Percentiles rank a stretch among this genome's conserved stretches.
Conservation (phyloP, 768 basidiomycete genomes). For the Macrolepiota dolichaula region DNA sequence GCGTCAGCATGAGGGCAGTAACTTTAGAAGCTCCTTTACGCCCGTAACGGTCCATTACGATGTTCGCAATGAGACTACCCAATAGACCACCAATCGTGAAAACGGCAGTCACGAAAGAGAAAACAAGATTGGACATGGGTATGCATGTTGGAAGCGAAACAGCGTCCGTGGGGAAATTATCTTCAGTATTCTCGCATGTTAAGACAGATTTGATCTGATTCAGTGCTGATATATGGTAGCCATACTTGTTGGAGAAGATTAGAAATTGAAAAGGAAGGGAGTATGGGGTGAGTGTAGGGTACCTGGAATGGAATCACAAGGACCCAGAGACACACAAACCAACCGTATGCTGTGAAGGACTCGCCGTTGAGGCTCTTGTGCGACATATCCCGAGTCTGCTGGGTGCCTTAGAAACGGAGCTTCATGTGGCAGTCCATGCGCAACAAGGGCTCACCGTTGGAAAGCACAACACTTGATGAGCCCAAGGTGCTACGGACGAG, state of each 20-base stretch:
- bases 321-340: constrained; percentile 66
- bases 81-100: constrained; percentile 87
- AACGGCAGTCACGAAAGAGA: constrained; percentile 79
- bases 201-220: constrained; percentile 84
- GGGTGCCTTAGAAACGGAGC: too few relatives aligned
- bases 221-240: constrained; percentile 89
- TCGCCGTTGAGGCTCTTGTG: constrained; percentile 12
- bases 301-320: constrained; percentile 60
- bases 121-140: constrained; percentile 70
- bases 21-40: constrained; percentile 63
- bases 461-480: too few relatives aligned
- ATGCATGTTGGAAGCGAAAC: constrained; percentile 69
- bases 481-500: too few relatives aligned
- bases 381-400: constrained; percentile 13
- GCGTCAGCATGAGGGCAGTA: constrained; percentile 51
- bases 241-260: constrained; percentile 48
- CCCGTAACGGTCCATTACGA: constrained; percentile 68
- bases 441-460: too few relatives aligned
- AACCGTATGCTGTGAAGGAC: constrained; percentile 59
- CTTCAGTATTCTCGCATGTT: constrained; percentile 53
- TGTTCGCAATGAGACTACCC: constrained; percentile 68
- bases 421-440: not conserved
- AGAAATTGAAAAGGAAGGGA: not conserved
- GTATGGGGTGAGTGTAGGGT: constrained; percentile 18
- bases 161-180: constrained; percentile 19